These are phyloP conservation scores for Trichopus zeylanicus DNA, from an alignment of 116 monocot genomes.

Conservation along the genomic window DNA sequence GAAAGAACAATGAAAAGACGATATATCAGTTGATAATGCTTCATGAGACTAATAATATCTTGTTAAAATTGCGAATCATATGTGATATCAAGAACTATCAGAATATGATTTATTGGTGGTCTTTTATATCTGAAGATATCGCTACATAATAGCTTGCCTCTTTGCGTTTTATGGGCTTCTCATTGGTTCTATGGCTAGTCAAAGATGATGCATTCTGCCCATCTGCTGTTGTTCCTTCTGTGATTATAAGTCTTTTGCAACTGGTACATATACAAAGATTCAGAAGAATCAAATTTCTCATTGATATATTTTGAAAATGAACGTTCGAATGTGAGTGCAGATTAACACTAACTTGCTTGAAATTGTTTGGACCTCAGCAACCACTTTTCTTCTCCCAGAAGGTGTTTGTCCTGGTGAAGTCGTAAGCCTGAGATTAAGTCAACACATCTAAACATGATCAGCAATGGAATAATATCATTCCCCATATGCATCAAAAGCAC, in stretches of 20 bases:
- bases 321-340: not conserved
- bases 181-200: not conserved
- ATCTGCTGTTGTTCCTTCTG: not conserved
- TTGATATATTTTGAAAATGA: not conserved
- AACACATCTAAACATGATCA: not conserved
- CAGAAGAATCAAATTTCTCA: not conserved
- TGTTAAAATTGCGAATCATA: too few relatives aligned
- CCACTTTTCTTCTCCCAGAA: conserved; percentile 3
- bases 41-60: not conserved
- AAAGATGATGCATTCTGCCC: not conserved
- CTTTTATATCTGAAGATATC: not conserved
- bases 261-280: not conserved
- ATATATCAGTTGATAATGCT: not conserved
- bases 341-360: not conserved
- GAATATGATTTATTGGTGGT: not conserved
- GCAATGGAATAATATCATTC: not conserved
- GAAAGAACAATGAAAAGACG: not conserved
- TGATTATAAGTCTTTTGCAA: not conserved
- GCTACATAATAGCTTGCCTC: not conserved
- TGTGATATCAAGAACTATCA: too few relatives aligned
- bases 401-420: not conserved
- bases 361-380: not conserved
- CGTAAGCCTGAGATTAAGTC: not conserved
- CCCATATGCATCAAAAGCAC: not conserved
- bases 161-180: conserved; percentile 1